Conservation (phyloP, 2,329 filamentous ascomycete genomes). For the Alternaria consortialis region DNA sequence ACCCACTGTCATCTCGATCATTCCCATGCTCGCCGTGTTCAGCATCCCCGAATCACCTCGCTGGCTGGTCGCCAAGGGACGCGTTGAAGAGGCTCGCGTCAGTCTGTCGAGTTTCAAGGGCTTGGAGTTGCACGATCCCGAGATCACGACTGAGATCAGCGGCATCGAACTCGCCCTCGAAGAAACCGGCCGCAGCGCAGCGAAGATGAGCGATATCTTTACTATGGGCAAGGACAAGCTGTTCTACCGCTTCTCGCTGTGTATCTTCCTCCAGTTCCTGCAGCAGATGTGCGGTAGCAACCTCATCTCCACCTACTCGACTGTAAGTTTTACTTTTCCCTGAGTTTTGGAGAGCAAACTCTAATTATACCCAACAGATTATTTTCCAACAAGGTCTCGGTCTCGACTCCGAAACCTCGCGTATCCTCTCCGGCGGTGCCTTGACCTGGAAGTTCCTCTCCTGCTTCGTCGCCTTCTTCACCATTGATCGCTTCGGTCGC, state of each 20-base stretch:
- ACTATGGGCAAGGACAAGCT: constrained; percentile 71
- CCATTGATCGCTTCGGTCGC: constrained; percentile 73
- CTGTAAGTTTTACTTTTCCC: constrained; percentile 57
- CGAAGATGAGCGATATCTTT: constrained; percentile 64
- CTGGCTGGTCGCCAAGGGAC: constrained; percentile 72
- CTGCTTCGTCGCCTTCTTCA: constrained; percentile 73
- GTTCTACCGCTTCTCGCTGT: constrained; percentile 65
- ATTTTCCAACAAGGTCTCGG: constrained; percentile 55
- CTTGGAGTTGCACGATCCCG: constrained; percentile 54
- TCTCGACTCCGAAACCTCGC: constrained; percentile 60
- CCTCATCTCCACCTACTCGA: constrained; percentile 60
- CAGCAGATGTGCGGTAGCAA: constrained; percentile 63
- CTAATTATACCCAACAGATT: constrained; percentile 34
- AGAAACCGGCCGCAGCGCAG: constrained; percentile 65
- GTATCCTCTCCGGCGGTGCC: constrained; percentile 69
- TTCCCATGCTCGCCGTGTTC: constrained; percentile 67
- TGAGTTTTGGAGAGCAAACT: background rate
- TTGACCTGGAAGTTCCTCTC: constrained; percentile 66
- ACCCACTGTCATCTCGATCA: constrained; percentile 63
- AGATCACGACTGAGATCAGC: constrained; percentile 70
- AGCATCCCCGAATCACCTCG: constrained; percentile 76
- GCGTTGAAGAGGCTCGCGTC: constrained; percentile 69
- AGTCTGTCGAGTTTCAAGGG: constrained; percentile 54
- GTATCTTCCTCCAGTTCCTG: constrained; percentile 60
- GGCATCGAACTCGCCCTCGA: constrained; percentile 64